These are phyloP conservation scores for Magnusiomyces ingens DNA, from an alignment of 1,139 yeast species.

Conservation along the genomic window DNA sequence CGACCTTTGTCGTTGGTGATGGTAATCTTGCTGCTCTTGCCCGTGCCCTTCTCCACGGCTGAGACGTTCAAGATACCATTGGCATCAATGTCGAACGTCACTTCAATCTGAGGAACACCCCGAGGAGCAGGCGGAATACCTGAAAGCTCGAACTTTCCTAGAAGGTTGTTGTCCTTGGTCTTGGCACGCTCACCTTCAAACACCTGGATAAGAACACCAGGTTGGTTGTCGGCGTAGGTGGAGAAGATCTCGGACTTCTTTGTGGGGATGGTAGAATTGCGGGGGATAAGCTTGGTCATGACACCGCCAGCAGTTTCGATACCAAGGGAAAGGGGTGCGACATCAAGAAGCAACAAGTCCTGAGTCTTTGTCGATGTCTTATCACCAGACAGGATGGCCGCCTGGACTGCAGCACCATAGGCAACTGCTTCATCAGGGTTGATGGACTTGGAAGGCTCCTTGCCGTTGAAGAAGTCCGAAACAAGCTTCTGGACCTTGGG, in stretches of 20 bases:
- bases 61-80: constrained; percentile 44
- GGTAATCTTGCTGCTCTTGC: constrained; percentile 73
- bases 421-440: constrained; percentile 62
- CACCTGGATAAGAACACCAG: constrained; percentile 88
- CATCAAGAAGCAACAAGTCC: constrained; percentile 78
- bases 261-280: constrained; percentile 90
- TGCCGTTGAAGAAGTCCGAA: constrained; percentile 97
- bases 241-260: constrained; percentile 89
- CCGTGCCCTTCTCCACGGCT: constrained; percentile 88
- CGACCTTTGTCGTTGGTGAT: constrained; percentile 90
- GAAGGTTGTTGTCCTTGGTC: constrained; percentile 88
- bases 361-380: constrained; percentile 65
- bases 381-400: constrained; percentile 88
- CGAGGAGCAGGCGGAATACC: constrained; percentile 96
- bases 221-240: constrained; percentile 89
- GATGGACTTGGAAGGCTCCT: constrained; percentile 33
- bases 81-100: constrained; percentile 32
- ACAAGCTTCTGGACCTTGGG: constrained; percentile 98
- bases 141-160: constrained; percentile 86
- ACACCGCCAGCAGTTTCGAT: constrained; percentile 96
- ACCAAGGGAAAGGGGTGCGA: constrained; percentile 83
- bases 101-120: constrained; percentile 94
- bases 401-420: constrained; percentile 98
- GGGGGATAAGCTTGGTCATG: constrained; percentile 83
- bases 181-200: constrained; percentile 92